Evolutionary conservation across 1,284 basidiomycete species (phyloP).

Genomic region (Sanghuangporus weigelae): DNA sequence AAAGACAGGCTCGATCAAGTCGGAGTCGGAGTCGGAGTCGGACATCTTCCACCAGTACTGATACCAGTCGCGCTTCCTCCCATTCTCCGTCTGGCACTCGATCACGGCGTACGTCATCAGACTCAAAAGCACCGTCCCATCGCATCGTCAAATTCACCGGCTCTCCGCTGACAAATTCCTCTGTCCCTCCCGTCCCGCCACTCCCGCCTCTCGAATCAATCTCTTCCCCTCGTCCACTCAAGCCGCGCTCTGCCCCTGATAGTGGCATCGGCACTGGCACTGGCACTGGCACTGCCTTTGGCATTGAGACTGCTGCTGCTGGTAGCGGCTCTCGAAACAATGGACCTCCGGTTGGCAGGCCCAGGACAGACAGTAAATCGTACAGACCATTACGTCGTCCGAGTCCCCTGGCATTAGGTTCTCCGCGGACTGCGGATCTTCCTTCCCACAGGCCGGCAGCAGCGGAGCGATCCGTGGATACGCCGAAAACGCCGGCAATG

Average conservation of each 20-base stretch:
- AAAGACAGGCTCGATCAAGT: not conserved
- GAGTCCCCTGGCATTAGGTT: not conserved
- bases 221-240: slow-evolving; percentile 3
- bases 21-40: not conserved
- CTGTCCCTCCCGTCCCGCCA: not conserved
- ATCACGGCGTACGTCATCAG: slow-evolving; percentile 12
- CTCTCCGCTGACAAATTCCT: not conserved
- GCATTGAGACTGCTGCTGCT: not conserved
- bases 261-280: not conserved
- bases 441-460: not conserved
- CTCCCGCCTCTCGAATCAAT: slow-evolving; percentile 1
- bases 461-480: not conserved
- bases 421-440: not conserved
- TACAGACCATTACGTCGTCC: not conserved
- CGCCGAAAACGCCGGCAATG: not conserved
- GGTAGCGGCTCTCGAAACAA: not conserved
- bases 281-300: not conserved
- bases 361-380: not conserved
- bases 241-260: not conserved
- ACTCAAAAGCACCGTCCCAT: not conserved
- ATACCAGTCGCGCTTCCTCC: not conserved
- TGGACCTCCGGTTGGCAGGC: not conserved
- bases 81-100: not conserved
- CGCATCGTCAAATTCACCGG: not conserved
- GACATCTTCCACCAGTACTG: too few relatives aligned